Base-by-base conservation (phyloP, 2,329 filamentous ascomycete genomes). In the Periconia sp. region DNA sequence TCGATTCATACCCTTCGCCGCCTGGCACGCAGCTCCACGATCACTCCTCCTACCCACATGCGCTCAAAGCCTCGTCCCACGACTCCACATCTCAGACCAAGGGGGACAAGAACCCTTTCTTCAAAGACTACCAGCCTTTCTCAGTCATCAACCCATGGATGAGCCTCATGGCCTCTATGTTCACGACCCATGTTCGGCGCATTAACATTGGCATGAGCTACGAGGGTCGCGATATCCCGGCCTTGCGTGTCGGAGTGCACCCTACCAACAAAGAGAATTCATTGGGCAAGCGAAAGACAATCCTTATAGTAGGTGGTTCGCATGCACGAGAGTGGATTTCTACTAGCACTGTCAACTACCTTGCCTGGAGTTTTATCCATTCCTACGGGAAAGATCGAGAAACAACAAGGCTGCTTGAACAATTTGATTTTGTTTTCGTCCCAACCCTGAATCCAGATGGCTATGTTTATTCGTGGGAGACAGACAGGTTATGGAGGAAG, bases 271-370 rank as follows among this genome's bases (percentile, higher is more conserved):
- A 78, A 50, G 66, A 81, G 27, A 73, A 81, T 7, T 64, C 76
- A 2, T 67, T 73, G 3, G 65, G 69, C 13, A 81, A 79, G 6
- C 85, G 90, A 47, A 91, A 91, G 71, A 93, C 90, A 0, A 85
- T 96, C 52, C 79, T 96, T 47, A 79, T 99, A 18, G 87, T 87
- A 3, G 94, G 91, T 50, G 93, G 93, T 46, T 81, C 90, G n/a
- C 94, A 97, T 73, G 93, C 92, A 2, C 85, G 94, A 37, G 94
- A 99, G 79, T 99, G 94, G 94, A 96, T 99, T 60, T 91, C 91
- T 45, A 92, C 89, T 1, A 94, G 88, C 65, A 96, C 92, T 0
- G 91, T 95, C 49, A 95, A 89, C 65, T 97, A 96, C 65, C 78
- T 96, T 30, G 91, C 93, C 10, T 96, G 94, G 84, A 90, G 85